Percentiles rank a stretch among this genome's conserved stretches.
phyloP scores from a whole-genome alignment of 805 yeast genomes.

The Saccharomycopsis sp. region DNA sequence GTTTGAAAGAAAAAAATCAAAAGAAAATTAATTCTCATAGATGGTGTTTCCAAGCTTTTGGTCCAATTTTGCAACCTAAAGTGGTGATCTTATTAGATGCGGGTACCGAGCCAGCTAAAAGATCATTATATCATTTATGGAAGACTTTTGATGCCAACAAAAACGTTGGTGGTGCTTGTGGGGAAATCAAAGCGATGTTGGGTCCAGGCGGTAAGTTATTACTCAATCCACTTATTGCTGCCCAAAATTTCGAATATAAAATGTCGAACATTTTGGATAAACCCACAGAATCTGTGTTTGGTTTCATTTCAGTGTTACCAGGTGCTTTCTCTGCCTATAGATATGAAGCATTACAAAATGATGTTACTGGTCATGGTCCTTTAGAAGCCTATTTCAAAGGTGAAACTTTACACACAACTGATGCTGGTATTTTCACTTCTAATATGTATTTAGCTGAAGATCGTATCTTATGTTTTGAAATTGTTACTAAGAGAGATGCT shows the following conservation, averaged over 20 bases:
- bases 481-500: slow-evolving; percentile 71
- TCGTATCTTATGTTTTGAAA: slow-evolving; percentile 88
- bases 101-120: slow-evolving; percentile 86
- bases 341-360: slow-evolving; percentile 66
- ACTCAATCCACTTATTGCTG: slow-evolving; percentile 87
- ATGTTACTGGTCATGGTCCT: slow-evolving; percentile 69
- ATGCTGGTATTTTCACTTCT: slow-evolving; percentile 78
- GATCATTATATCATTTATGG: slow-evolving; percentile 87
- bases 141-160: slow-evolving; percentile 67
- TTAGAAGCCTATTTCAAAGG: slow-evolving; percentile 88
- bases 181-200: slow-evolving; percentile 84
- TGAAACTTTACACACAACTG: slow-evolving; percentile 49
- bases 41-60: slow-evolving; percentile 95
- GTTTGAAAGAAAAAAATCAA: slow-evolving; percentile 83
- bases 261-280: slow-evolving; percentile 92
- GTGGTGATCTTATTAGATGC: slow-evolving; percentile 85
- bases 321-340: slow-evolving; percentile 97
- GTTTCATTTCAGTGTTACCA: slow-evolving; percentile 89
- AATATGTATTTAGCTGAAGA: slow-evolving; percentile 98
- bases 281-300: slow-evolving; percentile 93
- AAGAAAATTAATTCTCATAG: slow-evolving; percentile 92
- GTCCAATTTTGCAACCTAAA: slow-evolving; percentile 74
- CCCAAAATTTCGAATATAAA: slow-evolving; percentile 95
- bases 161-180: slow-evolving; percentile 95
- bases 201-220: slow-evolving; percentile 54